These are phyloP conservation scores for Leucosporidium scottii DNA, from an alignment of 768 basidiomycete species.

Conservation along the genomic window DNA sequence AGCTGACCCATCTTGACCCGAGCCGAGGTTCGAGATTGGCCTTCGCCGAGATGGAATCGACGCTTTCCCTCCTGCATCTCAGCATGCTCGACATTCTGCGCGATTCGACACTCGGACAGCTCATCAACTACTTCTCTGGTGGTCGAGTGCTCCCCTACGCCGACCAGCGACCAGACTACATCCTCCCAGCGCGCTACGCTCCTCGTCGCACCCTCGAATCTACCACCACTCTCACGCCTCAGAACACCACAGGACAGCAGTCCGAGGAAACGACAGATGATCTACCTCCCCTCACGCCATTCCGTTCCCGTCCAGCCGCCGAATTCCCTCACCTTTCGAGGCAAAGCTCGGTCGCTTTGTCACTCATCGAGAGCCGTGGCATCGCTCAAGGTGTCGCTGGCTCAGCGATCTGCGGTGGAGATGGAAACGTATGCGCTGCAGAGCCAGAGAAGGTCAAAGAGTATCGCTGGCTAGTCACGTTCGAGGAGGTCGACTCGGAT, in stretches of 20 bases:
- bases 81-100: conserved; percentile 18
- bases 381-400: too few relatives aligned
- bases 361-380: too few relatives aligned
- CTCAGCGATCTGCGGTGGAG: too few relatives aligned
- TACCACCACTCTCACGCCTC: conserved; percentile 1
- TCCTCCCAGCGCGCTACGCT: conserved; percentile 20
- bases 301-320: neutral
- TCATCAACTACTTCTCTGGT: conserved; percentile 25
- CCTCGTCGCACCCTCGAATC: neutral
- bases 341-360: too few relatives aligned
- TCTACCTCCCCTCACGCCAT: neutral
- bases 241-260: neutral
- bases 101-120: conserved; percentile 29
- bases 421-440: too few relatives aligned
- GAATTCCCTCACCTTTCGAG: too few relatives aligned
- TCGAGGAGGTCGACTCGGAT: conserved; percentile 30
- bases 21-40: too few relatives aligned
- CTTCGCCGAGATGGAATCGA: neutral
- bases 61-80: neutral
- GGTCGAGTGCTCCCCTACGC: conserved; percentile 29
- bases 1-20: too few relatives aligned
- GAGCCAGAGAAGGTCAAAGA: too few relatives aligned
- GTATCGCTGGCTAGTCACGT: conserved; percentile 30
- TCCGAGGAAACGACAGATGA: neutral
- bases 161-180: conserved; percentile 30